These are phyloP conservation scores for Suillus cothurnatus DNA, from an alignment of 768 basidiomycete species.

Conservation along the genomic window DNA sequence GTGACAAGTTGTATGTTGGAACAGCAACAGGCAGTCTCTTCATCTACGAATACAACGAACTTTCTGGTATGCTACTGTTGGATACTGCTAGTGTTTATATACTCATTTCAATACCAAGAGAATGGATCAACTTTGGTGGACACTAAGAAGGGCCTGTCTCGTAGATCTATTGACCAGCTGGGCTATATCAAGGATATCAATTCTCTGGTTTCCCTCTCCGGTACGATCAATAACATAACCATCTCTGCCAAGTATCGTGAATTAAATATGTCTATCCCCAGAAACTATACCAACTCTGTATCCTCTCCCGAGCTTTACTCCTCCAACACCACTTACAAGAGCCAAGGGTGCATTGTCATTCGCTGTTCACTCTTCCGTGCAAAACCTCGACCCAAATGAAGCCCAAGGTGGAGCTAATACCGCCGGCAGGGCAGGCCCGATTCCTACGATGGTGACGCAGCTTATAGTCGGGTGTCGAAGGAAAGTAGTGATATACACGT, in stretches of 20 bases:
- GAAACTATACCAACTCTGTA: constrained; percentile 76
- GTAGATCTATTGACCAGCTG: constrained; percentile 84
- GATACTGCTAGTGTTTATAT: not conserved
- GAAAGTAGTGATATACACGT: constrained; percentile 82
- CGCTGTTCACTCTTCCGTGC: constrained; percentile 64
- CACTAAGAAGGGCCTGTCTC: constrained; percentile 63
- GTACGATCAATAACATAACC: constrained; percentile 42
- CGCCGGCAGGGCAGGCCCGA: constrained; percentile 39
- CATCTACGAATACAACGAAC: constrained; percentile 48
- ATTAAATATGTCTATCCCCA: constrained; percentile 30
- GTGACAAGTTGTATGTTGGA: constrained; percentile 63
- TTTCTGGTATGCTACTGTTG: constrained; percentile 35
- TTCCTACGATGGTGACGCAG: constrained; percentile 71
- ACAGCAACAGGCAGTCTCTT: constrained; percentile 58
- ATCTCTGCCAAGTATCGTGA: not conserved
- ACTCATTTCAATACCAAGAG: constrained; percentile 2
- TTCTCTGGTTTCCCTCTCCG: constrained; percentile 82
- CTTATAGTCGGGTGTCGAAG: constrained; percentile 86
- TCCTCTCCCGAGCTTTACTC: constrained; percentile 71
- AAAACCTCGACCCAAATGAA: constrained; percentile 39
- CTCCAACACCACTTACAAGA: constrained; percentile 71
- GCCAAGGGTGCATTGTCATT: constrained; percentile 86
- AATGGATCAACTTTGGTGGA: constrained; percentile 48
- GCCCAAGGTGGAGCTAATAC: constrained; percentile 18
- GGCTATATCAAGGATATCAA: constrained; percentile 86